These are phyloP conservation scores for Fraxinus platypoda DNA, from an alignment of 305 asterid genomes.

Conservation along the genomic window DNA sequence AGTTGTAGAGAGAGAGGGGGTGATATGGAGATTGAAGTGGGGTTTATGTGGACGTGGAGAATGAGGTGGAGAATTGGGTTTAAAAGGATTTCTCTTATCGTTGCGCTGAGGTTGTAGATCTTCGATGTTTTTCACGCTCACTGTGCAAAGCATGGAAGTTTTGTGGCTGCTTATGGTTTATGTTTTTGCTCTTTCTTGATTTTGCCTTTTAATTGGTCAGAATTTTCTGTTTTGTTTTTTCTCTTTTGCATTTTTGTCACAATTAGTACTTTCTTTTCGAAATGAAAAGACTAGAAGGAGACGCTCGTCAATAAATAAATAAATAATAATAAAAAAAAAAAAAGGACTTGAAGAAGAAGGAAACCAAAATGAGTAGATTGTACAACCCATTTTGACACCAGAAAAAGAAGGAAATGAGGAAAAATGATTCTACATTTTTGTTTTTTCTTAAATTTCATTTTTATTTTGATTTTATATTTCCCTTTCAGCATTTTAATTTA, in stretches of 20 bases:
- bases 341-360: no score
- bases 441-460: no score
- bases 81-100: constrained; percentile 18
- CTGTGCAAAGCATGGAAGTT: neutral
- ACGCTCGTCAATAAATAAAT: no score
- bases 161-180: neutral
- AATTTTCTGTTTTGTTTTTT: neutral
- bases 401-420: no score
- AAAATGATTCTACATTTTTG: no score
- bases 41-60: constrained; percentile 8
- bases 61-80: constrained; percentile 3
- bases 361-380: no score
- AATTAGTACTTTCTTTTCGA: no score
- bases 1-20: neutral
- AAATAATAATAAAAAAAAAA: no score
- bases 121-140: neutral
- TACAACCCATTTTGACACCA: no score
- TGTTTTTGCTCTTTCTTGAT: neutral
- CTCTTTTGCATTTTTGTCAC: neutral
- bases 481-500: neutral
- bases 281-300: no score
- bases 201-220: neutral
- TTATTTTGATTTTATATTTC: no score
- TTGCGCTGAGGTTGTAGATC: constrained; percentile 8
- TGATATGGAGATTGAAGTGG: neutral